Conservation (phyloP, 495 filamentous ascomycete species). For the Penicillium crystallinum region DNA sequence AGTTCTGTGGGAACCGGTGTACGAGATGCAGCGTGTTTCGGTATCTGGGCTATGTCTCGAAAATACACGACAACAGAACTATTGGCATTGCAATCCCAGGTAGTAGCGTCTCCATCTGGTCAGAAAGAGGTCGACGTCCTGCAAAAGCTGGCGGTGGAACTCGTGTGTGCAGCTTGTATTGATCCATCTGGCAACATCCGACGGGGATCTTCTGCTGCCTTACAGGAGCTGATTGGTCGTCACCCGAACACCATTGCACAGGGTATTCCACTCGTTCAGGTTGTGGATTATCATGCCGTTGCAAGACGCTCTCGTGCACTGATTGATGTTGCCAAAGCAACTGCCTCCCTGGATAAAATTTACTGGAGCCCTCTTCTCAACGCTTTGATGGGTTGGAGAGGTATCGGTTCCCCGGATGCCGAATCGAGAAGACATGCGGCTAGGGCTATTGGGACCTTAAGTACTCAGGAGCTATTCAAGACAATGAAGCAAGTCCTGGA, state of each 20-base stretch:
- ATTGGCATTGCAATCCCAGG: constrained; percentile 49
- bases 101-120: constrained; percentile 24
- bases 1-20: constrained; percentile 84
- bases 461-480: constrained; percentile 28
- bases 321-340: constrained; percentile 63
- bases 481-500: constrained; percentile 32
- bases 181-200: constrained; percentile 91
- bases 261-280: constrained; percentile 81
- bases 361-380: constrained; percentile 70
- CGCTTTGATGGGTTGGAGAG: constrained; percentile 80
- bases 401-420: constrained; percentile 70
- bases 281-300: constrained; percentile 89
- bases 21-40: constrained; percentile 94
- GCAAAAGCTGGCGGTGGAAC: constrained; percentile 71
- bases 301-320: constrained; percentile 80
- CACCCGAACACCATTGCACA: constrained; percentile 78
- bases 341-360: constrained; percentile 53
- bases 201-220: constrained; percentile 82
- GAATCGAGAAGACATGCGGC: constrained; percentile 69
- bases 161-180: constrained; percentile 76
- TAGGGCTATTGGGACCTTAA: constrained; percentile 57
- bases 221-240: constrained; percentile 90
- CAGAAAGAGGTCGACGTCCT: constrained; percentile 44
- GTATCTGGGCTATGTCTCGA: constrained; percentile 86
- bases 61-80: constrained; percentile 81